These are phyloP conservation scores for Lenwebbia sp. DNA, from an alignment of 345 rosid species.

Conservation along the genomic window DNA sequence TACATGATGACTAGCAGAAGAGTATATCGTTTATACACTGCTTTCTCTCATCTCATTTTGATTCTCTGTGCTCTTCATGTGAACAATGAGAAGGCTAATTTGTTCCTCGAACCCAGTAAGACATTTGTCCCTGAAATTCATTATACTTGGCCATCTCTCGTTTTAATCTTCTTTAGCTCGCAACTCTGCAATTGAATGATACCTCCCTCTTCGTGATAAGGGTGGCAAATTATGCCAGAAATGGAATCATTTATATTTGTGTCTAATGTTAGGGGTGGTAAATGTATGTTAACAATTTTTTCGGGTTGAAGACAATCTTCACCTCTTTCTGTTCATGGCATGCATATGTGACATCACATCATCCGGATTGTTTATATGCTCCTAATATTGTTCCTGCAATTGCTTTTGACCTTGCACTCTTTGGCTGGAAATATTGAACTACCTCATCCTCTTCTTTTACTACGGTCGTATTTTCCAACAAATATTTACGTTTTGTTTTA, in stretches of 20 bases:
- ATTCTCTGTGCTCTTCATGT: constrained; percentile 98
- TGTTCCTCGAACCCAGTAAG: constrained; percentile 89
- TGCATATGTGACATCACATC: too few species aligned
- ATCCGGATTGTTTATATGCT: too few species aligned
- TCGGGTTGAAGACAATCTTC: too few species aligned
- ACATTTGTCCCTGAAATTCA: constrained; percentile 78
- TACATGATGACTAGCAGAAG: constrained; percentile 96
- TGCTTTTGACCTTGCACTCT: too few species aligned
- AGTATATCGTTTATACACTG: constrained; percentile 90
- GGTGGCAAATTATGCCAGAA: neutral
- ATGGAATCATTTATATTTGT: neutral
- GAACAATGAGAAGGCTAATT: constrained; percentile 95
- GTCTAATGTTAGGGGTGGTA: too few species aligned
- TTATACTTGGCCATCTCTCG: constrained; percentile 84
- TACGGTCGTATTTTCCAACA: neutral
- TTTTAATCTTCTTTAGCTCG: too few species aligned
- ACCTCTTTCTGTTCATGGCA: too few species aligned
- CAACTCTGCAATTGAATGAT: neutral
- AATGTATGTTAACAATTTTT: neutral
- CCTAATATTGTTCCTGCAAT: too few species aligned
- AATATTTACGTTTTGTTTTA: neutral
- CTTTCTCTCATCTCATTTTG: constrained; percentile 89
- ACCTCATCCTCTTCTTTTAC: too few species aligned
- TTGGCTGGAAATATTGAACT: too few species aligned
- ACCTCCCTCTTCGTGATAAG: neutral